Evolutionary conservation across 208 protist genomes (phyloP), one percentile per base, ranked within the genome.

Genomic region (Trypanosoma vivax): DNA sequence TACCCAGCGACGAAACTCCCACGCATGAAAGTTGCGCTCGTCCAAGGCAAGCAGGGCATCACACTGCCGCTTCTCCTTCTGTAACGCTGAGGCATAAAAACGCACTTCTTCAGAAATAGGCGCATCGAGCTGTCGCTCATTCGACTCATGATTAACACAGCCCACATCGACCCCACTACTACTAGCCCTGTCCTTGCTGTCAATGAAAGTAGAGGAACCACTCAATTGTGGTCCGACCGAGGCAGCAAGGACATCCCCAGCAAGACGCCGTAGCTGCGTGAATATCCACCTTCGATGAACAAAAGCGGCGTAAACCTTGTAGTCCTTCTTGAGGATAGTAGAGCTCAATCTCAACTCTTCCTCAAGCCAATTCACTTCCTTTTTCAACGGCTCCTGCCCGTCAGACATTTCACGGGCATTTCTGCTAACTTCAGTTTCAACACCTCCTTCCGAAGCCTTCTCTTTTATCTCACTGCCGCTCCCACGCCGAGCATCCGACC

Each of bases 1-100:
- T 11, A 75, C 65, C 72, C 79, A 89, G 3, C 82, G 77, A 1
- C 88, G 80, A 54, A 93, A 86, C 39, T 88, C 88, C 86, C 88
- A 95, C 0, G 64, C 77, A 61, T 95, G 88, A 52, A 95, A 95
- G 62, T 95, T 95, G 37, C 88, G 82, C 66, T 92, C 88, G 46
- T 95, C 88, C 9, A 81, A 39, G 31, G 75, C 60, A 23, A 95
- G 68, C 31, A 92, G 64, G 59, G 63, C 30, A 50, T 91, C 79
- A 31, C 80, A 88, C 57, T 90, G 73, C 7, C 57, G 48, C 18
- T 73, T 69, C 46, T 95, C 83, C 41, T 71, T 86, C 3, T 53
- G 40, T 16, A 95, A 55, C 0, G 76, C 49, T 3, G 28, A 11
- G 0, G 18, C 40, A 37, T 51, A 50, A 9, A 59, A 48, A 10